These are phyloP conservation scores for Lasiodiplodia sp. DNA, from an alignment of 2,329 filamentous ascomycete genomes.

Conservation along the genomic window DNA sequence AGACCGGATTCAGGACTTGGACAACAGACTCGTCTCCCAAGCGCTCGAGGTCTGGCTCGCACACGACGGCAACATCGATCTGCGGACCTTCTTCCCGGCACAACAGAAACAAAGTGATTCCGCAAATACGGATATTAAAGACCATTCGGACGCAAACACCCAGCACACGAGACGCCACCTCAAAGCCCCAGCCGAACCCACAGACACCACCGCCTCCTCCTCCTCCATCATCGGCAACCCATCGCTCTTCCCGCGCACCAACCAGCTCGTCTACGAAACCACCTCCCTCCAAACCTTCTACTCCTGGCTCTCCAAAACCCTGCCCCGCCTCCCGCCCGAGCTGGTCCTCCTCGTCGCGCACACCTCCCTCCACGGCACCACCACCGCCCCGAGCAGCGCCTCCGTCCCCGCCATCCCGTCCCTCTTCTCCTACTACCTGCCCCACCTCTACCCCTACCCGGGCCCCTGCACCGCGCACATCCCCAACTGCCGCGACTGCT, in stretches of 20 bases:
- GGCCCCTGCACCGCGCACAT: not conserved
- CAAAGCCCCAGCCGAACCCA: not conserved
- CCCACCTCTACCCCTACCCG: not conserved
- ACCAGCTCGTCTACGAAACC: not conserved
- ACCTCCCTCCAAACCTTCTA: not conserved
- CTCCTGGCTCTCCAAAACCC: not conserved
- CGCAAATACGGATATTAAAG: too few species aligned
- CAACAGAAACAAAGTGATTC: not conserved
- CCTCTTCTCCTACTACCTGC: constrained; percentile 1
- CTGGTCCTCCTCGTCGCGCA: not conserved
- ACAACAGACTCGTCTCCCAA: not conserved
- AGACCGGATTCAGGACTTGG: not conserved
- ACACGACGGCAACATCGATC: not conserved
- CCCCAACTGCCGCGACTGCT: not conserved
- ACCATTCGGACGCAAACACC: too few species aligned
- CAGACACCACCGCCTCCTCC: not conserved
- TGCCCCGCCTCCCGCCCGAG: not conserved
- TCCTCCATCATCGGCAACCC: not conserved
- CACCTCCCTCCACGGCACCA: not conserved
- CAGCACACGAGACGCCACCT: not conserved
- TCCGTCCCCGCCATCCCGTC: not conserved
- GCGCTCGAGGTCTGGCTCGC: constrained; percentile 1
- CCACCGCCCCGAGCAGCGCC: not conserved
- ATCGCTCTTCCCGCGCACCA: not conserved
- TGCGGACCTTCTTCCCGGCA: not conserved